Evolutionary conservation across 2,329 filamentous ascomycete species (phyloP).

Genomic region (Sphaerulina populicola): DNA sequence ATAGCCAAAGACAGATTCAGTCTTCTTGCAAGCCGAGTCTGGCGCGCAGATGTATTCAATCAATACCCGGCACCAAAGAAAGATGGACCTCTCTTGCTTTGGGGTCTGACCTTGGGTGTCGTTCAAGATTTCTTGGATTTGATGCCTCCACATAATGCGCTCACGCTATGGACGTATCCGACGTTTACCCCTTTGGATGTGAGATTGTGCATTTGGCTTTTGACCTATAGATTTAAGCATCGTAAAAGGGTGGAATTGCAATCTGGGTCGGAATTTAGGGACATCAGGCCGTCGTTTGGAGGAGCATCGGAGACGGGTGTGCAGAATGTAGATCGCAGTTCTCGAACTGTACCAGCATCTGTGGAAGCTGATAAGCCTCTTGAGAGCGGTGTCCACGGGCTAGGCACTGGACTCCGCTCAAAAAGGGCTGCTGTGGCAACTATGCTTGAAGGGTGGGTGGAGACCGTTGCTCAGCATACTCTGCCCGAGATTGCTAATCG

Average conservation of each 20-base stretch:
- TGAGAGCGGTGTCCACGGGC: slow-evolving; percentile 40
- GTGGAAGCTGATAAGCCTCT: slow-evolving; percentile 27
- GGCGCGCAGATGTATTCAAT: slow-evolving; percentile 25
- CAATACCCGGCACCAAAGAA: slow-evolving; percentile 30
- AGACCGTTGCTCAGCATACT: slow-evolving; percentile 16
- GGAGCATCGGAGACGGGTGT: slow-evolving; percentile 22
- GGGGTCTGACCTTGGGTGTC: slow-evolving; percentile 61
- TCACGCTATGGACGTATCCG: slow-evolving; percentile 58
- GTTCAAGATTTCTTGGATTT: slow-evolving; percentile 60
- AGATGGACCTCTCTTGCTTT: slow-evolving; percentile 50
- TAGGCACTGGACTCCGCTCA: slow-evolving; percentile 38
- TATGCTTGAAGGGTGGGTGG: slow-evolving; percentile 42
- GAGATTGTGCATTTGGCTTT: slow-evolving; percentile 49
- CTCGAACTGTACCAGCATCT: background rate
- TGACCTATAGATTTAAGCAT: slow-evolving; percentile 52
- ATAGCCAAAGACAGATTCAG: slow-evolving; percentile 15
- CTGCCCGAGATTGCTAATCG: slow-evolving; percentile 30
- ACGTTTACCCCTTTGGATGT: slow-evolving; percentile 59
- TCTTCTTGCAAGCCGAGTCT: slow-evolving; percentile 15
- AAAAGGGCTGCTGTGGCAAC: slow-evolving; percentile 41
- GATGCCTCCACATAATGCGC: slow-evolving; percentile 54
- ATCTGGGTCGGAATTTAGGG: slow-evolving; percentile 24
- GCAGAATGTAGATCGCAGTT: slow-evolving; percentile 3
- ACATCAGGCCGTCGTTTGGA: slow-evolving; percentile 24
- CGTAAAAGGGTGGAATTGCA: slow-evolving; percentile 38